Percentiles rank a stretch among this genome's conserved stretches.
phyloP scores from a whole-genome alignment of 2,329 filamentous ascomycete species.

The Lanzia echinophila region DNA sequence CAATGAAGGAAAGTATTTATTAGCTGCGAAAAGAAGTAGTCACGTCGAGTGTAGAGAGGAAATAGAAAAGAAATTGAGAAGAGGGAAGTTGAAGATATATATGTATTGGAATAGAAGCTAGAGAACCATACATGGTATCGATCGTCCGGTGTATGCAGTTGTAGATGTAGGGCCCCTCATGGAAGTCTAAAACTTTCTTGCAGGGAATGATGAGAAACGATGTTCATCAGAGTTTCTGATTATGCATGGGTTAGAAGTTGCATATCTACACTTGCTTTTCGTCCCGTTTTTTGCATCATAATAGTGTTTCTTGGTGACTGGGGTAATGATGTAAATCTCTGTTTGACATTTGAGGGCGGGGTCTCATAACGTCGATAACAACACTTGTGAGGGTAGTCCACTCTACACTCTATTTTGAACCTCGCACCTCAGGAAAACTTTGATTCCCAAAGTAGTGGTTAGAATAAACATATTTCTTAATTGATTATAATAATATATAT shows the following conservation, averaged over 20 bases:
- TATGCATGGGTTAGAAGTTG: conserved; percentile 28
- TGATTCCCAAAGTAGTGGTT: neutral
- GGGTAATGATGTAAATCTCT: conserved; percentile 20
- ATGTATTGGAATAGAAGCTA: conserved; percentile 20
- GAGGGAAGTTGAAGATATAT: conserved; percentile 20
- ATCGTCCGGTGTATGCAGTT: conserved; percentile 23
- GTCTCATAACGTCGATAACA: conserved; percentile 8
- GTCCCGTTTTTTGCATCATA: conserved; percentile 28
- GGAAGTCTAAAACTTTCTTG: conserved; percentile 3
- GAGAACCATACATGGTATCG: conserved; percentile 9
- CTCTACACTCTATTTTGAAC: too few species aligned
- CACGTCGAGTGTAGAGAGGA: conserved; percentile 27
- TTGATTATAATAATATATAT: neutral
- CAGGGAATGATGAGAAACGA: conserved; percentile 15
- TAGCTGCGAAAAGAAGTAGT: conserved; percentile 31
- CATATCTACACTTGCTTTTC: conserved; percentile 25
- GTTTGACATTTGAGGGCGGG: conserved; percentile 23
- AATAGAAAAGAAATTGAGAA: conserved; percentile 21
- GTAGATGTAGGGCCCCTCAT: neutral
- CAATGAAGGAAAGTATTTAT: conserved; percentile 39
- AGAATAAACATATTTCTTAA: too few species aligned
- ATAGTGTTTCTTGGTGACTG: conserved; percentile 26
- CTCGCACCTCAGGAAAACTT: neutral
- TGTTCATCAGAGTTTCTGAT: conserved; percentile 31
- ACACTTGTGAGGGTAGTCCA: neutral